Conservation (phyloP, 345 rosid species). For the Citrus australasica region DNA sequence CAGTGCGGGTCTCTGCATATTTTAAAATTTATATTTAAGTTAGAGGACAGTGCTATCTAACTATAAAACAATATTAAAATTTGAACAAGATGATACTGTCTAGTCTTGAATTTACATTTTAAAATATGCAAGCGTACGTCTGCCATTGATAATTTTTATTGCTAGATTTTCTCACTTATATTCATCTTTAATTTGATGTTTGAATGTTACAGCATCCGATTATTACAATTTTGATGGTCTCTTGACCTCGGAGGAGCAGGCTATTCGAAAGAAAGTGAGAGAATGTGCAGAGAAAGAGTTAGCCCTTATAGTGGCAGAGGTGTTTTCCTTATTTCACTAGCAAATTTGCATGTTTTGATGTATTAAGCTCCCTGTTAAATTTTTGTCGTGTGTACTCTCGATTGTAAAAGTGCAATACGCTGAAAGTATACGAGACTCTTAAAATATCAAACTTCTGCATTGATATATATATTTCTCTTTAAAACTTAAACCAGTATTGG, state of each 20-base stretch:
- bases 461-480: neutral
- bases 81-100: neutral
- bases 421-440: too few species aligned
- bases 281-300: constrained; percentile 85
- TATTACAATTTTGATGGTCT: constrained; percentile 72
- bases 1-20: neutral
- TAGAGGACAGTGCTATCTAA: too few species aligned
- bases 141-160: too few species aligned
- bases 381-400: too few species aligned
- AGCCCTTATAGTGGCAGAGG: constrained; percentile 86
- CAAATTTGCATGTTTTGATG: neutral
- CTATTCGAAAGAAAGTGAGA: constrained; percentile 59
- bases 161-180: neutral
- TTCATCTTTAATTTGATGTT: constrained; percentile 7
- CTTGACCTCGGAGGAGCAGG: constrained; percentile 63
- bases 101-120: too few species aligned
- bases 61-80: too few species aligned
- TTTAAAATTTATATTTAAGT: constrained; percentile 7
- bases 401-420: too few species aligned
- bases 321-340: constrained; percentile 20
- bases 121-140: neutral
- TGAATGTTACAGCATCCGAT: constrained; percentile 55
- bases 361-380: too few species aligned
- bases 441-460: neutral
- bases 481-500: constrained; percentile 56